Conservation (phyloP, 1,139 yeast genomes). For the Zhuliangozyma parablackwelliae region DNA sequence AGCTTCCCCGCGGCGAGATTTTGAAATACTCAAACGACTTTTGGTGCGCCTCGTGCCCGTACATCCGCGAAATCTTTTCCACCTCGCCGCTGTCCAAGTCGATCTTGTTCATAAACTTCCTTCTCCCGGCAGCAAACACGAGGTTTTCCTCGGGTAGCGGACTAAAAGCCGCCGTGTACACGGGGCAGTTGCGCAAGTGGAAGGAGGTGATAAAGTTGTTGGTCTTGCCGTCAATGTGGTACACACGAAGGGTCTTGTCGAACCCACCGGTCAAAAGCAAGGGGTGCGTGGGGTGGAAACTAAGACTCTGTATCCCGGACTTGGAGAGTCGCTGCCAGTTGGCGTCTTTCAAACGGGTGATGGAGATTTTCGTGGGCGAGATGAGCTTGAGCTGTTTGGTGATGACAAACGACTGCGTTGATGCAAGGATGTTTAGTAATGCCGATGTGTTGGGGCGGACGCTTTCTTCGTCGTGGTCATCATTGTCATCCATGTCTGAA, state of each 20-base stretch:
- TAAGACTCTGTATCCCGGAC: slow-evolving; percentile 76
- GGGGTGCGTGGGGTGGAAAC: slow-evolving; percentile 86
- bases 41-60: slow-evolving; percentile 86
- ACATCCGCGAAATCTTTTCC: slow-evolving; percentile 82
- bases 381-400: slow-evolving; percentile 53
- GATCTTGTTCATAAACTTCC: slow-evolving; percentile 91
- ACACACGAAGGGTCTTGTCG: slow-evolving; percentile 81
- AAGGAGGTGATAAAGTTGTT: slow-evolving; percentile 81
- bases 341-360: slow-evolving; percentile 81
- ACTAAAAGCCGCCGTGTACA: slow-evolving; percentile 69
- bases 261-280: slow-evolving; percentile 85
- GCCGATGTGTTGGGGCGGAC: slow-evolving; percentile 4
- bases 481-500: slow-evolving; percentile 26
- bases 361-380: slow-evolving; percentile 68
- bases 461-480: slow-evolving; percentile 29
- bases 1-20: slow-evolving; percentile 65
- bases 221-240: slow-evolving; percentile 85
- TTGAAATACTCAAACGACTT: slow-evolving; percentile 84
- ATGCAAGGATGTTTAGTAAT: slow-evolving; percentile 47
- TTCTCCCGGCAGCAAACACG: slow-evolving; percentile 85
- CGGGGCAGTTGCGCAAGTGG: slow-evolving; percentile 73
- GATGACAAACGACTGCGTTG: slow-evolving; percentile 54
- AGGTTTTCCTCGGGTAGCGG: slow-evolving; percentile 29
- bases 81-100: slow-evolving; percentile 70
- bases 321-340: slow-evolving; percentile 64